Evolutionary conservation across 441 rosid genomes (phyloP).

Genomic region (Gossypium trilobum): DNA sequence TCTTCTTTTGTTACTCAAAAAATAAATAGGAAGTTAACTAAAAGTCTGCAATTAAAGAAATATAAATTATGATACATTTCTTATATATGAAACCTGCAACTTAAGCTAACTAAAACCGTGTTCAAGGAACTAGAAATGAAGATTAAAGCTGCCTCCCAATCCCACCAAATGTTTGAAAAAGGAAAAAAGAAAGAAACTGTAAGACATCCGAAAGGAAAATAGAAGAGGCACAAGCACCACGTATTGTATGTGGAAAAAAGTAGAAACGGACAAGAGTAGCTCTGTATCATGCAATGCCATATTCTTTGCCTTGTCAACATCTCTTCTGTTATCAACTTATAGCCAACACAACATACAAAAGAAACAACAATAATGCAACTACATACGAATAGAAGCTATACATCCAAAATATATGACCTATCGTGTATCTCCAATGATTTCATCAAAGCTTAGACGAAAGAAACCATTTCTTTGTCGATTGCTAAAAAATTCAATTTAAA

Average conservation of each 20-base stretch:
- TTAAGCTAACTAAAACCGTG: background rate
- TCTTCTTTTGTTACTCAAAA: too few species aligned
- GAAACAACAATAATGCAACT: background rate
- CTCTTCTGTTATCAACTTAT: background rate
- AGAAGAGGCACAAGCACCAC: background rate
- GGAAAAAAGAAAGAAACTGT: background rate
- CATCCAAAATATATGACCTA: background rate
- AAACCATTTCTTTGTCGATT: too few species aligned
- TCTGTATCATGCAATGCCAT: background rate
- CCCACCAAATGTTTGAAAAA: background rate
- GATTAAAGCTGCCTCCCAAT: background rate
- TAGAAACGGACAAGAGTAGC: background rate
- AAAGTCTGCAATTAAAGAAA: too few species aligned
- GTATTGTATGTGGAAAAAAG: background rate
- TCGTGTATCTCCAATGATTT: background rate
- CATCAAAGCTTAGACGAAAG: background rate
- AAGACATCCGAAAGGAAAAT: background rate
- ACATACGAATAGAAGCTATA: too few species aligned
- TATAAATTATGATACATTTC: background rate
- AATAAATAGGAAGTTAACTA: too few species aligned
- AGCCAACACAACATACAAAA: background rate
- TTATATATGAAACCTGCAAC: background rate
- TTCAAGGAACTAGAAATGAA: background rate
- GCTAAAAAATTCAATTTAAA: too few species aligned
- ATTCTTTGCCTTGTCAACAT: conserved; percentile 15